Evolutionary conservation across 2,329 filamentous ascomycete genomes (phyloP), one percentile per base, ranked within the genome.

Genomic region (Periconia macrospinosa): DNA sequence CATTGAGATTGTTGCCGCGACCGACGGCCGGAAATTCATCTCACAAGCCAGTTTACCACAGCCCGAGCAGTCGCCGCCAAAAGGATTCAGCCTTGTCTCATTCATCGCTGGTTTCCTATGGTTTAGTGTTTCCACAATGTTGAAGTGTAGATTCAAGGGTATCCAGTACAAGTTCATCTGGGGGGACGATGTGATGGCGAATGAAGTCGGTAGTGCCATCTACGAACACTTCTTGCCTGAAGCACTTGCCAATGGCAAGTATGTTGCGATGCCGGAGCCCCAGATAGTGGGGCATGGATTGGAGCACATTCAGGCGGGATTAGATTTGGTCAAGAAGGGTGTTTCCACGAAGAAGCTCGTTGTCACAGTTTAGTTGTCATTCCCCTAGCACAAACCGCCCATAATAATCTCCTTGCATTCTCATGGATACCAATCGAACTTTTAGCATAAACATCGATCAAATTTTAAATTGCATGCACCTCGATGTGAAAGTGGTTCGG

Each of bases 11-110:
- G 30, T 60, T 11, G 49, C 37, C 18, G 55, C 54, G 18, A 46
- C 47, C 30, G 18, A 49, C 13, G 57, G 57, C 13, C 15, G 30
- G n/a, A 62, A 58, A 35, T 55, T 58, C 41, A 51, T 61, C 35
- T 54, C 55, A 14, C 55, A 57, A 30, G 33, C 54, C 14, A 30
- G 33, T n/a, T 5, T 37, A 13, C 33, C 47, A 18, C 41, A 50
- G 15, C 41, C 48, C 18, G 41, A 50, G 10, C 20, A 9, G 6
- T 30, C 45, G n/a, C 53, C 51, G 10, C 53, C 51, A 2, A 55
- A 52, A 41, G 56, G 54, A 6, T n/a, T 53, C 6, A 47, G 45
- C 23, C 5, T 51, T 19, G 45, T 56, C 13, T 45, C 41, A 10
- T 57, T 47, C 47, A 47, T 52, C 15, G n/a, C 43, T 15, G 27